A percentile compares a stretch with the other conserved stretches of the same genome.
These are phyloP conservation scores for Pleurotus citrinopileatus DNA, from an alignment of 768 basidiomycete genomes.

Conservation along the genomic window DNA sequence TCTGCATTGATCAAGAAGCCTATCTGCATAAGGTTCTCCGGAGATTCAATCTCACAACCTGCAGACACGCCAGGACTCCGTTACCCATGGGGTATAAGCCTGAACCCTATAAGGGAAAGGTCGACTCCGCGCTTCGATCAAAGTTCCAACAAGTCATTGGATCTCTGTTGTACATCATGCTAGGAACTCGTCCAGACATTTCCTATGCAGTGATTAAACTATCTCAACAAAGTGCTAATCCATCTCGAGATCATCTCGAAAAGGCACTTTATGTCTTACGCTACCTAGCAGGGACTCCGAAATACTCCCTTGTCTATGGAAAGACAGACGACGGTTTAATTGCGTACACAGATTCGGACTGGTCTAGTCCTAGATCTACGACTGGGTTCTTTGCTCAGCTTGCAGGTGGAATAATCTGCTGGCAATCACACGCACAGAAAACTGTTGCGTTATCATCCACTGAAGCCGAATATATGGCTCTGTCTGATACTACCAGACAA, in stretches of 20 bases:
- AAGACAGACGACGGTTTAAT: conserved; percentile 7
- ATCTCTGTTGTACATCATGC: conserved; percentile 19
- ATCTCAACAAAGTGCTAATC: conserved; percentile 21
- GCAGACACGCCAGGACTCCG: conserved; percentile 12
- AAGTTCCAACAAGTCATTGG: conserved; percentile 18
- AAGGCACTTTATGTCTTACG: conserved; percentile 23
- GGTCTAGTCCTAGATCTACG: conserved; percentile 21
- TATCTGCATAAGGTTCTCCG: conserved; percentile 14
- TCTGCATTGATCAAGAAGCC: conserved; percentile 6
- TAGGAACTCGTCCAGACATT: conserved; percentile 25
- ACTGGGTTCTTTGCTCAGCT: conserved; percentile 26
- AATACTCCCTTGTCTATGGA: conserved; percentile 15
- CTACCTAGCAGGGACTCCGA: conserved; percentile 23
- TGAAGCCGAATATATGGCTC: conserved; percentile 31
- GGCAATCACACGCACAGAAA: conserved; percentile 29
- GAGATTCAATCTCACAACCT: conserved; percentile 7
- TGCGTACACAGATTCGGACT: conserved; percentile 21
- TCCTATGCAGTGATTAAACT: conserved; percentile 21
- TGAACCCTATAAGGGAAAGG: not conserved
- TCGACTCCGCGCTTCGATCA: not conserved
- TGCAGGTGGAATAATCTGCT: conserved; percentile 24
- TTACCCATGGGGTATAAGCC: conserved; percentile 10
- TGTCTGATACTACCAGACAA: conserved; percentile 19
- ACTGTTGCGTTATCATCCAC: conserved; percentile 27
- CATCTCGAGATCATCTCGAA: conserved; percentile 20